These are phyloP conservation scores for Byssothecium circinans DNA, from an alignment of 2,329 filamentous ascomycete genomes.

Conservation along the genomic window DNA sequence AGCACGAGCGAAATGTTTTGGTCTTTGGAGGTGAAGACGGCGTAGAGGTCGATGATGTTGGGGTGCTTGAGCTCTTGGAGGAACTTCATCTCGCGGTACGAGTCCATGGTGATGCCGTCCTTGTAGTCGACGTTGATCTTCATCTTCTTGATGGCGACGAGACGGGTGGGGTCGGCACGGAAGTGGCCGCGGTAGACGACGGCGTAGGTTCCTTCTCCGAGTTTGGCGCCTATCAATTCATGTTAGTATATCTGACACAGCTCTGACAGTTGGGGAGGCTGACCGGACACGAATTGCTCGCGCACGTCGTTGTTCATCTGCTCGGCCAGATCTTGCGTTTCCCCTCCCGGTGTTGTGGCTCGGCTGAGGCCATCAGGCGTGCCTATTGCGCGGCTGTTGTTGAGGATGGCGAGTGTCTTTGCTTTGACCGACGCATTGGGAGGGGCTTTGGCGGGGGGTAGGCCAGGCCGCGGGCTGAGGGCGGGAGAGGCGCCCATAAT, in stretches of 20 bases:
- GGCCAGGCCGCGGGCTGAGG: conserved; percentile 32
- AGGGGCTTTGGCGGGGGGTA: conserved; percentile 17
- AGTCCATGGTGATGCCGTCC: conserved; percentile 91
- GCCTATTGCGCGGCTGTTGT: conserved; percentile 18
- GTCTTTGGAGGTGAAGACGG: conserved; percentile 93
- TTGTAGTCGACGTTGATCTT: conserved; percentile 83
- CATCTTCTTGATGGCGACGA: conserved; percentile 93
- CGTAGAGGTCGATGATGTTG: conserved; percentile 90
- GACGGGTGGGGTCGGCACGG: conserved; percentile 66
- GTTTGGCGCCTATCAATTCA: conserved; percentile 73
- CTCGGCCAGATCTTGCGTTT: conserved; percentile 47
- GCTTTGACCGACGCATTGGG: conserved; percentile 24
- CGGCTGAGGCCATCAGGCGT: conserved; percentile 15
- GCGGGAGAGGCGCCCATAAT: conserved; percentile 30
- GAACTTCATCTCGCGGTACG: conserved; percentile 92
- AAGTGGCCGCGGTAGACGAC: conserved; percentile 90
- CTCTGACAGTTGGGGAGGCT: conserved; percentile 1
- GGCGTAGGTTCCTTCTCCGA: conserved; percentile 96
- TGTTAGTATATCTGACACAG: conserved; percentile 4
- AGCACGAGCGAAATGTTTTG: conserved; percentile 96
- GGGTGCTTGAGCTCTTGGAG: conserved; percentile 92
- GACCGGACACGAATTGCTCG: conserved; percentile 86
- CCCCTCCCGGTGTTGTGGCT: conserved; percentile 22
- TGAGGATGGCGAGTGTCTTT: conserved; percentile 39
- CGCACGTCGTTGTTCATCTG: conserved; percentile 59